Base-by-base conservation (phyloP, 1,284 basidiomycete genomes). In the Moesziomyces antarcticus region DNA sequence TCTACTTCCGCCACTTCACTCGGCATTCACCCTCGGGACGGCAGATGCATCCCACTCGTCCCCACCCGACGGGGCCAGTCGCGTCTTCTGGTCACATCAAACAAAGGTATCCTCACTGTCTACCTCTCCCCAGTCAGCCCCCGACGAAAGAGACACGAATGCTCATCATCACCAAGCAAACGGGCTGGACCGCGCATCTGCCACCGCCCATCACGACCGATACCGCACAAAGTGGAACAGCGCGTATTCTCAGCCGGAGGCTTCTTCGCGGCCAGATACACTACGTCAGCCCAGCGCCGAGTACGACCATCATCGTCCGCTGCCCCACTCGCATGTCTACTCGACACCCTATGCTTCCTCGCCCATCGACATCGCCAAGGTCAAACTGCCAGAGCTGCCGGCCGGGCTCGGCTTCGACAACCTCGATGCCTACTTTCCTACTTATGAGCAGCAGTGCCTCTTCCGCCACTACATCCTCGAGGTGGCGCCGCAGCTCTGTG, bases 381-480 rank as follows among this genome's bases (percentile, higher is more conserved):
- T 63, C 24, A 73, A 64, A n/a, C 30, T 67, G 3, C 56, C 64
- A 1, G 70, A 67, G 22, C 49, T 73, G 9, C 70, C 70, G 3
- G 14, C 70, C n/a, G 64, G 64, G 0, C 54, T 66, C 7, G 70
- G 64, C 25, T 73, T 73, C 48, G 70, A 67, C n/a, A 47, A 64
- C 20, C 64, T 73, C 18, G 70, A 60, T n/a, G 55, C 70, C 8
- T 73, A 50, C 64, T 67, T 73, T 33, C 64, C 60, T 1, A 73
- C 64, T 3, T 60, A 60, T 44, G 70, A 73, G 55, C 63, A 73
- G 27, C 64, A 67, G 33, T 63, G 56, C 25, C 59, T 73, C 37
- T 73, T 73, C 40, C 64, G 70, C 9, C 70, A 73, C 30, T 73
- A 67, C 21, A 56, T 73, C 21, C 49, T 73, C 37, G 70, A 73